These are phyloP conservation scores for Annulohypoxylon stygium DNA, from an alignment of 495 filamentous ascomycete species.

Conservation along the genomic window DNA sequence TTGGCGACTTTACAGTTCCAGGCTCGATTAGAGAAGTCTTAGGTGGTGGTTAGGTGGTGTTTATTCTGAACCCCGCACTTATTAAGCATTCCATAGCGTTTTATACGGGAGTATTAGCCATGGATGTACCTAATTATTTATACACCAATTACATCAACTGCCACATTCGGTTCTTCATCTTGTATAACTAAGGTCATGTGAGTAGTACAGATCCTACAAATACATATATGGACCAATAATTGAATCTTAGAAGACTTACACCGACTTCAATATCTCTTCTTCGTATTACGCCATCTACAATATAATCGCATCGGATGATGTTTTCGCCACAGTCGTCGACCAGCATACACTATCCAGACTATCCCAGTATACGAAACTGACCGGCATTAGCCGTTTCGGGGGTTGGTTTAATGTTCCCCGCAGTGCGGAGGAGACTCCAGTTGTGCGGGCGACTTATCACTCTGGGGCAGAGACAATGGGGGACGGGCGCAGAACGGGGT, in stretches of 20 bases:
- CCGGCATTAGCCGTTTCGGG: slow-evolving; percentile 30
- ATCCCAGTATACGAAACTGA: slow-evolving; percentile 6
- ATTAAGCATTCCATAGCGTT: neutral
- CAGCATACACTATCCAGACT: neutral
- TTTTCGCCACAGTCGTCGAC: slow-evolving; percentile 19
- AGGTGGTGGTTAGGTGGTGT: neutral
- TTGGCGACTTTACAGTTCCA: neutral
- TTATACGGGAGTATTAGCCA: slow-evolving; percentile 17
- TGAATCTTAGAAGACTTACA: neutral
- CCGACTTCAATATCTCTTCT: neutral
- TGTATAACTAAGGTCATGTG: slow-evolving; percentile 10
- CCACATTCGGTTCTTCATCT: neutral
- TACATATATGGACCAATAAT: neutral
- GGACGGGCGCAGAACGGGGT: neutral
- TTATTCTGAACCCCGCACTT: slow-evolving; percentile 9
- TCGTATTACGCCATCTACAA: neutral
- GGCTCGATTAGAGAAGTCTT: neutral
- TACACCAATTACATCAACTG: slow-evolving; percentile 11
- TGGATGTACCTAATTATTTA: neutral
- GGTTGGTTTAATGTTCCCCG: slow-evolving; percentile 30
- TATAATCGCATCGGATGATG: slow-evolving; percentile 9
- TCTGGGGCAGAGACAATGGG: neutral
- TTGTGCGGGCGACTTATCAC: neutral
- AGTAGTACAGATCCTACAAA: neutral
- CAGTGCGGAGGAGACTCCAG: slow-evolving; percentile 39